Percentiles rank a stretch among this genome's conserved stretches.
Conservation (phyloP, 192 early-diverging fungal genomes). For the Mortierella antarctica region DNA sequence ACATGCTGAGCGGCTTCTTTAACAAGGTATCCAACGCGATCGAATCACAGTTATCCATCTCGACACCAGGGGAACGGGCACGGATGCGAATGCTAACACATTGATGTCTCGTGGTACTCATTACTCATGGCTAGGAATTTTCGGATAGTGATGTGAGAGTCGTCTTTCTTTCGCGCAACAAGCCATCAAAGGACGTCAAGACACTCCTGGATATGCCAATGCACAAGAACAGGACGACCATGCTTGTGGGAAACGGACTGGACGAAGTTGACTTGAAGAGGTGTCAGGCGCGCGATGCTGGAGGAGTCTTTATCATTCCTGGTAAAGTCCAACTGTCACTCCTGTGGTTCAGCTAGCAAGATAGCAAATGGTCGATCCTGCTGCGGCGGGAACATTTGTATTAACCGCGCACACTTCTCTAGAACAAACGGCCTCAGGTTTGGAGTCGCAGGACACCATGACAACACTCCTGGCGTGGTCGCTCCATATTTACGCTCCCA, state of each 20-base stretch:
- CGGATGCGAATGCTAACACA: not conserved
- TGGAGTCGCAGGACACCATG: constrained; percentile 71
- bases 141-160: constrained; percentile 56
- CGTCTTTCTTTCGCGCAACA: constrained; percentile 60
- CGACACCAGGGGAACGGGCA: not conserved
- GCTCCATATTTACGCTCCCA: constrained; percentile 67
- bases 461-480: constrained; percentile 78
- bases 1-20: constrained; percentile 60
- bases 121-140: constrained; percentile 43
- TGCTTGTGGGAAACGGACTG: constrained; percentile 49
- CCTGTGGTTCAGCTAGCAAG: not conserved
- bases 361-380: not conserved
- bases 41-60: not conserved
- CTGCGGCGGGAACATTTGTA: not conserved
- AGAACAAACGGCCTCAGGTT: constrained; percentile 62
- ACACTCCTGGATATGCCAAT: constrained; percentile 49
- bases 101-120: not conserved
- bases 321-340: constrained; percentile 25
- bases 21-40: constrained; percentile 34
- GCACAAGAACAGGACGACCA: constrained; percentile 39
- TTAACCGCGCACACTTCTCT: not conserved
- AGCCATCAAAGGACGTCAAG: constrained; percentile 60
- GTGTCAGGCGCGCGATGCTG: constrained; percentile 55
- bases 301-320: constrained; percentile 61
- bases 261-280: constrained; percentile 39